Base-by-base conservation (phyloP, 768 basidiomycete genomes). In the Suillus subalutaceus region DNA sequence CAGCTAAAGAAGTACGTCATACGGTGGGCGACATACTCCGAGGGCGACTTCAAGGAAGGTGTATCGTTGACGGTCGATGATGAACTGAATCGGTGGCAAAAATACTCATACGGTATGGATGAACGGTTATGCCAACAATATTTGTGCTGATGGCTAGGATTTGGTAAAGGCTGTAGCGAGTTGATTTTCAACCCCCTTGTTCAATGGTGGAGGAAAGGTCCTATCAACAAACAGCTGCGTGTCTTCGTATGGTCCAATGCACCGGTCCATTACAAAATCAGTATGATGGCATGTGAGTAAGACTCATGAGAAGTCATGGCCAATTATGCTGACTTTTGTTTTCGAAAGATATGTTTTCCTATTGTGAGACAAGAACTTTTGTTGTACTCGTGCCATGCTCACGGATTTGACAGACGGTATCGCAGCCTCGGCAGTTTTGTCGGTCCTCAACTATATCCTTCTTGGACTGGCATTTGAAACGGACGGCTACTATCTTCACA, bases 11-110 rank as follows among this genome's bases (percentile, higher is more conserved):
- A 30, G 16, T 64, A 64, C 18, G 20, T 41, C 63, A 12, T 20
- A 10, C 63, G 63, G 20, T 55, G 90, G 92, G 88, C 92, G 37
- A 91, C 90, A 3, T 94, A 94, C 74, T 89, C 88, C 4, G 83
- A 90, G 26, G 89, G 91, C 56, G 91, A 86, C 1, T 94, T 94
- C 82, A 90, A 93, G 78, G 93, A 95, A 72, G 93, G 93, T 71
- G 93, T 95, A 43, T 90, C 89, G 0, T 78, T 95, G 13, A 93
- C 93, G 0, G 88, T 88, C 63, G 92, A 93, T 64, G 93, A 95
- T 72, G 93, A 95, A 75, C 77, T 95, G 5, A 94, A 93, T 71
- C 75, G 93, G 6, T 95, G 93, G 93, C 91, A 94, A 68, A 95
- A 94, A 72, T 91, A 90, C 67, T 80, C 88, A 0, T 90, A 90